Conservation (phyloP, 768 basidiomycete genomes). For the Melanogaster broomeanus region DNA sequence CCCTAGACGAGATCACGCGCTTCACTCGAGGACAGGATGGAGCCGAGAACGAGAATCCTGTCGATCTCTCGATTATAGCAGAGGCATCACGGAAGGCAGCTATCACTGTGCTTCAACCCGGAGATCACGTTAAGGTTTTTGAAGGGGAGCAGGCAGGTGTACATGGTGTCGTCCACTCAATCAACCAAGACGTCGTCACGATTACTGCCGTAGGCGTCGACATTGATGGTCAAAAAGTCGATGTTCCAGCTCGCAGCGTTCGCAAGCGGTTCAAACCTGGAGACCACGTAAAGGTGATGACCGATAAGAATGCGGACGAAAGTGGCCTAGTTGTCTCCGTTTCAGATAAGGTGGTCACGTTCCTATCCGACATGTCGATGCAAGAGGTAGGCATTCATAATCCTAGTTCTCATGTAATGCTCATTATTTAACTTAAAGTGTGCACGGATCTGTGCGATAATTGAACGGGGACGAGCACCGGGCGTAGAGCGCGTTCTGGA, state of each 20-base stretch:
- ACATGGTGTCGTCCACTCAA: constrained; percentile 89
- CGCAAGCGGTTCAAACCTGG: constrained; percentile 95
- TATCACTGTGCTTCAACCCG: constrained; percentile 93
- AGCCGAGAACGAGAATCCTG: constrained; percentile 61
- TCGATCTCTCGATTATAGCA: constrained; percentile 89
- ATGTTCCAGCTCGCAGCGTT: constrained; percentile 84
- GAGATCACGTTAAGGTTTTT: constrained; percentile 96
- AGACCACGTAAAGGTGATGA: constrained; percentile 98
- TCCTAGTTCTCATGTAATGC: background rate
- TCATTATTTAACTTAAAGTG: constrained; percentile 41
- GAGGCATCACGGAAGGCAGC: constrained; percentile 91
- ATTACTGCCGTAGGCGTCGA: constrained; percentile 81
- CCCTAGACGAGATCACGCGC: constrained; percentile 92
- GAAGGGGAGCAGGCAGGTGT: constrained; percentile 96
- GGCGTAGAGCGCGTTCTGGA: too few relatives aligned
- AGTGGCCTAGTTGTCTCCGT: constrained; percentile 95
- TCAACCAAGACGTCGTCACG: constrained; percentile 83
- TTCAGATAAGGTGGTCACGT: constrained; percentile 88
- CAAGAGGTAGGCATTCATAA: constrained; percentile 67
- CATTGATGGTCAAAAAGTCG: constrained; percentile 83
- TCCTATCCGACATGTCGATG: constrained; percentile 96
- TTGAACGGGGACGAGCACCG: too few relatives aligned
- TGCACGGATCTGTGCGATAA: too few relatives aligned
- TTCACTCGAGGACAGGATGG: constrained; percentile 81
- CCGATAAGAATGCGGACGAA: constrained; percentile 91